Percentiles rank a stretch among this genome's conserved stretches.
phyloP scores from a whole-genome alignment of 2,329 filamentous ascomycete species.

The Graphiopsis chlorocephala region DNA sequence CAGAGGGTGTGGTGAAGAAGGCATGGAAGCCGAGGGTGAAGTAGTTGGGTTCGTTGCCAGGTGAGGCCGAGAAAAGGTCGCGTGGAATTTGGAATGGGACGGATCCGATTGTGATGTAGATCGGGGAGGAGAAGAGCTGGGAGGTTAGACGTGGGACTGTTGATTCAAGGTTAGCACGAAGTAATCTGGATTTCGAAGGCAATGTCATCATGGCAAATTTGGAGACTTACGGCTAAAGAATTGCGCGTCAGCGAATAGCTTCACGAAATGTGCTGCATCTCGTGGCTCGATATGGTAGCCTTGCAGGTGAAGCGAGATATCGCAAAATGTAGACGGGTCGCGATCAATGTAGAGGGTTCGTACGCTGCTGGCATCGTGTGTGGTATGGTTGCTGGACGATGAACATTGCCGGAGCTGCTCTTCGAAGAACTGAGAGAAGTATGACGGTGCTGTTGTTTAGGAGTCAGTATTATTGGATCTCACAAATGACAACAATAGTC shows the following conservation, averaged over 20 bases:
- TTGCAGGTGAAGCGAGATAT: slow-evolving; percentile 87
- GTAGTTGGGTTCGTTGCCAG: slow-evolving; percentile 92
- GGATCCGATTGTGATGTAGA: slow-evolving; percentile 87
- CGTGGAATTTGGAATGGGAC: slow-evolving; percentile 86
- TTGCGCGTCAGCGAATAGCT: slow-evolving; percentile 88
- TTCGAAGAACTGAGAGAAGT: slow-evolving; percentile 91
- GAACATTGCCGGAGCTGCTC: slow-evolving; percentile 70
- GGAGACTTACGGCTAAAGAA: slow-evolving; percentile 74
- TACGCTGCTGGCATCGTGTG: slow-evolving; percentile 43
- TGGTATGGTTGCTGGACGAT: slow-evolving; percentile 40
- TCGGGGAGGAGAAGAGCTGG: slow-evolving; percentile 85
- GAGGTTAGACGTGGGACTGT: slow-evolving; percentile 83
- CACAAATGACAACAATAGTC: neutral
- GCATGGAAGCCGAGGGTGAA: slow-evolving; percentile 87
- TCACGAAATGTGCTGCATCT: slow-evolving; percentile 84
- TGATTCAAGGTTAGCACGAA: neutral
- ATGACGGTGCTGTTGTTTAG: slow-evolving; percentile 69
- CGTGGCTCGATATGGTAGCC: slow-evolving; percentile 82
- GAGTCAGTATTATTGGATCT: neutral
- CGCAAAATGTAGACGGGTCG: slow-evolving; percentile 81
- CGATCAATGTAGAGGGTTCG: slow-evolving; percentile 93
- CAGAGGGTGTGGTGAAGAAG: slow-evolving; percentile 76
- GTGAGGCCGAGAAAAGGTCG: slow-evolving; percentile 71
- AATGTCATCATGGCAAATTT: neutral
- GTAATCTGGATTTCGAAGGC: neutral